Evolutionary conservation across 305 asterid species (phyloP).

Genomic region (Fraxinus nigra): DNA sequence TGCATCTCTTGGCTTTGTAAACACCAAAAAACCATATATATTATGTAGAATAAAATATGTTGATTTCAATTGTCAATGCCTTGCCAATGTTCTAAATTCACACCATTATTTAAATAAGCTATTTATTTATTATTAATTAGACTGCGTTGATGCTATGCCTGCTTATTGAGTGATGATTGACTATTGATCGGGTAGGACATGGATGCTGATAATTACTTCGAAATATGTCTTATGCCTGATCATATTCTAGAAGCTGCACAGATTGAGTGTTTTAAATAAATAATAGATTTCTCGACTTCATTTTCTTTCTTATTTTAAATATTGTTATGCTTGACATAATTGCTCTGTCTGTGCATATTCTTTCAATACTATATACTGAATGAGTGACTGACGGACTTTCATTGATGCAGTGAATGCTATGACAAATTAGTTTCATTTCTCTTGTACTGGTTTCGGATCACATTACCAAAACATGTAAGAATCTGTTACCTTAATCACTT

Average conservation of each 20-base stretch:
- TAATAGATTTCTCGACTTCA: neutral
- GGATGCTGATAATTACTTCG: neutral
- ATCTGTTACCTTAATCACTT: conserved; percentile 6
- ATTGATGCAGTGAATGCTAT: conserved; percentile 67
- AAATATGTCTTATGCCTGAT: neutral
- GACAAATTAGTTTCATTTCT: conserved; percentile 78
- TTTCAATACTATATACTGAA: neutral
- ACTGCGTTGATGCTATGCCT: neutral
- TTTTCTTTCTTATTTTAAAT: neutral
- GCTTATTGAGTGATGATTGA: neutral
- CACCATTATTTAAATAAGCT: neutral
- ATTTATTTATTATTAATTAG: neutral
- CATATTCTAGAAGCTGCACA: neutral
- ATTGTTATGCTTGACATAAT: neutral
- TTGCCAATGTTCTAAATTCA: neutral
- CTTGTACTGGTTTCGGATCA: conserved; percentile 88
- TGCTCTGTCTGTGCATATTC: neutral
- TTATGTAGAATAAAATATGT: neutral
- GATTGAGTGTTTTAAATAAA: neutral
- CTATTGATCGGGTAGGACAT: neutral
- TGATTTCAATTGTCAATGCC: neutral
- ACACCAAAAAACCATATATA: neutral
- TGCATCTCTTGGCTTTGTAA: neutral
- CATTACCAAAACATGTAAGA: conserved; percentile 71
- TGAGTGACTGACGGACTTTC: conserved; percentile 7